phyloP scores from a whole-genome alignment of 2,329 filamentous ascomycete species.

The Phyllosticta citribraziliensis region DNA sequence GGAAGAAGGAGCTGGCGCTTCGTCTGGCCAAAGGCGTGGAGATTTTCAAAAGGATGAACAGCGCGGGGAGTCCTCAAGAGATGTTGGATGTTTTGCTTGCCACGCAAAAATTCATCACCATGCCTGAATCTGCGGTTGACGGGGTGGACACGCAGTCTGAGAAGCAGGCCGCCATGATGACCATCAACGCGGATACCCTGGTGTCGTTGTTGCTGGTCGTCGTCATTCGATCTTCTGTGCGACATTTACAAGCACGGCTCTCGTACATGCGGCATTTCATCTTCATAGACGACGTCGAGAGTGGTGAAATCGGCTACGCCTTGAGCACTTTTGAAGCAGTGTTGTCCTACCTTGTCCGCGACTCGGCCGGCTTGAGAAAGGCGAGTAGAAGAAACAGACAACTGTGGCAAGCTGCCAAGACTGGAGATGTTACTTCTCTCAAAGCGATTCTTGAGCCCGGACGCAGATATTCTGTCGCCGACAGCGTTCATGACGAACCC shows the following conservation, averaged over 20 bases:
- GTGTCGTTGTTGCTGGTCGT: slow-evolving; percentile 87
- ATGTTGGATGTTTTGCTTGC: slow-evolving; percentile 75
- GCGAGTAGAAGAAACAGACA: slow-evolving; percentile 79
- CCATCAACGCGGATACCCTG: slow-evolving; percentile 78
- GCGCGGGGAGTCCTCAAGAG: slow-evolving; percentile 71
- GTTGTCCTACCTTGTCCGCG: slow-evolving; percentile 72
- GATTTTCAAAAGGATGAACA: slow-evolving; percentile 76
- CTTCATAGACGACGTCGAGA: slow-evolving; percentile 95
- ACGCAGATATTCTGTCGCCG: slow-evolving; percentile 26
- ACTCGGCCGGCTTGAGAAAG: slow-evolving; percentile 70
- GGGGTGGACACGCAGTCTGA: slow-evolving; percentile 32
- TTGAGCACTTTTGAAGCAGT: slow-evolving; percentile 94
- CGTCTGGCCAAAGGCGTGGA: slow-evolving; percentile 72
- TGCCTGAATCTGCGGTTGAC: slow-evolving; percentile 37
- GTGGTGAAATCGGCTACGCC: slow-evolving; percentile 90
- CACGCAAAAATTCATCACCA: slow-evolving; percentile 76
- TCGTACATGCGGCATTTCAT: slow-evolving; percentile 97
- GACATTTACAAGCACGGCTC: slow-evolving; percentile 77
- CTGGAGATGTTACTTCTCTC: slow-evolving; percentile 66
- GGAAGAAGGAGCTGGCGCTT: slow-evolving; percentile 71
- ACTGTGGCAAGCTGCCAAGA: slow-evolving; percentile 76
- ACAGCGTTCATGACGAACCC: slow-evolving; percentile 31
- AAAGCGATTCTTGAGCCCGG: slow-evolving; percentile 70
- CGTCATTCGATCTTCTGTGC: slow-evolving; percentile 80
- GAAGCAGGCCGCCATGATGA: slow-evolving; percentile 46